A percentile compares a stretch with the other conserved stretches of the same genome.
These are phyloP conservation scores for Suillus subalutaceus DNA, from an alignment of 768 basidiomycete species.

Conservation along the genomic window DNA sequence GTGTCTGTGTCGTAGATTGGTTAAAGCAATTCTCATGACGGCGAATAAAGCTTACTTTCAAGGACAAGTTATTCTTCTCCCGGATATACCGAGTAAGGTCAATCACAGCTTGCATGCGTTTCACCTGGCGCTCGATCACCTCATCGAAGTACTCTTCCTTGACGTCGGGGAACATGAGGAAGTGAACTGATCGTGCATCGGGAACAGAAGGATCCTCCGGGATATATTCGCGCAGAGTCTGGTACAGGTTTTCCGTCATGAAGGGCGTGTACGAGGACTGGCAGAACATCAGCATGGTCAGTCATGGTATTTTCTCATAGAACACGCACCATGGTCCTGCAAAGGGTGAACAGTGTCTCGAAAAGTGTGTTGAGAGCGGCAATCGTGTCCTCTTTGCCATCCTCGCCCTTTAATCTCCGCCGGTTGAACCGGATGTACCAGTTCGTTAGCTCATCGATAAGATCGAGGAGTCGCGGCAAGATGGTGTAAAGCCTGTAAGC, in stretches of 20 bases:
- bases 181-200: slow-evolving; percentile 93
- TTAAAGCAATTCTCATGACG: slow-evolving; percentile 8
- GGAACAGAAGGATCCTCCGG: slow-evolving; percentile 69
- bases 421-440: slow-evolving; percentile 99
- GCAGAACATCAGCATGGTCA: slow-evolving; percentile 9
- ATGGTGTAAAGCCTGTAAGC: slow-evolving; percentile 97
- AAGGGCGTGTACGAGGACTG: slow-evolving; percentile 99
- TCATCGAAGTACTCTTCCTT: slow-evolving; percentile 95
- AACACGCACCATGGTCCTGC: slow-evolving; percentile 84
- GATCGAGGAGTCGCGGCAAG: slow-evolving; percentile 89
- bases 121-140: slow-evolving; percentile 91
- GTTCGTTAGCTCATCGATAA: slow-evolving; percentile 96
- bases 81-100: slow-evolving; percentile 88
- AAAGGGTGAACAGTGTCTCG: slow-evolving; percentile 92
- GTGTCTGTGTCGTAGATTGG: slow-evolving; percentile 56
- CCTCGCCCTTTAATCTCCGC: slow-evolving; percentile 92
- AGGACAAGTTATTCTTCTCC: slow-evolving; percentile 81
- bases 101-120: slow-evolving; percentile 94
- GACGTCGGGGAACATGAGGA: slow-evolving; percentile 90
- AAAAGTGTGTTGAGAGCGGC: slow-evolving; percentile 94
- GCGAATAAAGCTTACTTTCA: slow-evolving; percentile 70
- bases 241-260: slow-evolving; percentile 96
- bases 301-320: not conserved
- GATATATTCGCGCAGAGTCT: slow-evolving; percentile 83
- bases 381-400: slow-evolving; percentile 84